Percentiles rank a stretch among this genome's conserved stretches.
These are phyloP conservation scores for Amanita molliuscula DNA, from an alignment of 768 basidiomycete species.

Conservation along the genomic window DNA sequence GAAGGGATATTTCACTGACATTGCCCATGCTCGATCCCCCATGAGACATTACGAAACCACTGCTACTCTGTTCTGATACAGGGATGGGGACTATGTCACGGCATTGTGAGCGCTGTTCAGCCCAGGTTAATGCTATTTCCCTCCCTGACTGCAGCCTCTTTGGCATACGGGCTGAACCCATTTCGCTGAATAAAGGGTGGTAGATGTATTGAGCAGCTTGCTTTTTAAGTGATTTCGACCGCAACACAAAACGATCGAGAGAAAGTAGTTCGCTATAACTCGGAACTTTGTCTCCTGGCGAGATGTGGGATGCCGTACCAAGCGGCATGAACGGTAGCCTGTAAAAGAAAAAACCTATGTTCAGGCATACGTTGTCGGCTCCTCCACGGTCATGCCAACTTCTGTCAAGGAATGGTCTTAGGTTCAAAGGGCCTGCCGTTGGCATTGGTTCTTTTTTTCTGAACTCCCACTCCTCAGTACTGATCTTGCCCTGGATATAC, in stretches of 20 bases:
- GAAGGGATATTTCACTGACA: background rate
- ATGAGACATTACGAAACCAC: slow-evolving; percentile 9
- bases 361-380: slow-evolving; percentile 22
- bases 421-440: slow-evolving; percentile 29
- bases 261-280: slow-evolving; percentile 25
- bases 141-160: slow-evolving; percentile 14
- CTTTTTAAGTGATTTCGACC: slow-evolving; percentile 20
- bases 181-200: slow-evolving; percentile 34
- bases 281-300: slow-evolving; percentile 22
- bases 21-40: slow-evolving; percentile 11
- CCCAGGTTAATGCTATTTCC: slow-evolving; percentile 2
- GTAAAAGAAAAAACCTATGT: slow-evolving; percentile 24
- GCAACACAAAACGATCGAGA: slow-evolving; percentile 26
- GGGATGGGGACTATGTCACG: slow-evolving; percentile 6
- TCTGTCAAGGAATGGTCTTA: slow-evolving; percentile 31
- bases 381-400: slow-evolving; percentile 32
- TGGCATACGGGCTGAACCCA: slow-evolving; percentile 14
- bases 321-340: slow-evolving; percentile 33
- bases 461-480: slow-evolving; percentile 32
- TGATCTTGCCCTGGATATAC: slow-evolving; percentile 28
- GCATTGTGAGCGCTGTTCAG: background rate
- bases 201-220: slow-evolving; percentile 16
- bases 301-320: slow-evolving; percentile 14
- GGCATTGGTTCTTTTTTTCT: slow-evolving; percentile 29
- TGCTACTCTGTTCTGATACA: slow-evolving; percentile 6